Evolutionary conservation across 306 rosid species (phyloP).

Genomic region (Glycyrrhiza uralensis): DNA sequence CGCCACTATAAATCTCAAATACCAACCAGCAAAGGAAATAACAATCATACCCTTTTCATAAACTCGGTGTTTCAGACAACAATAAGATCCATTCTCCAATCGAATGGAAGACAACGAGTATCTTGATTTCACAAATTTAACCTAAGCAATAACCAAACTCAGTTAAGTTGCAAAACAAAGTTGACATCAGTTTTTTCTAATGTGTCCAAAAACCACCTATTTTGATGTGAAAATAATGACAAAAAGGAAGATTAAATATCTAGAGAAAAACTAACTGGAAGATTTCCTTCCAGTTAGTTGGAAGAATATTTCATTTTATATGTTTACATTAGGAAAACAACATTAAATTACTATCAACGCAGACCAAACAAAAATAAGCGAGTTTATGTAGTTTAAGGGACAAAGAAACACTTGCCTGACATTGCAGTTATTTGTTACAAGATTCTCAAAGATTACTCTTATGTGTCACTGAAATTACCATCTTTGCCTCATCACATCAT

Average conservation of each 20-base stretch:
- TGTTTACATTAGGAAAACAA: not conserved
- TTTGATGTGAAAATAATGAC: constrained; percentile 4
- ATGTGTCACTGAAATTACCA: constrained; percentile 1
- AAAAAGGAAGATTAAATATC: constrained; percentile 3
- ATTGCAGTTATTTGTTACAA: not conserved
- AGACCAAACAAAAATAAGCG: not conserved
- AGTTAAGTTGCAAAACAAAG: not conserved
- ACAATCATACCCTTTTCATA: not conserved
- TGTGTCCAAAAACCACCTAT: not conserved
- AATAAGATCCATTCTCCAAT: not conserved
- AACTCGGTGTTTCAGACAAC: not conserved
- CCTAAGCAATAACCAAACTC: not conserved
- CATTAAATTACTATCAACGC: not conserved
- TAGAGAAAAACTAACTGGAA: not conserved
- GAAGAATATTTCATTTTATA: constrained; percentile 1
- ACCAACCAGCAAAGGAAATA: not conserved
- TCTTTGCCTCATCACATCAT: not conserved
- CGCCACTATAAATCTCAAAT: not conserved
- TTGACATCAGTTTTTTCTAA: not conserved
- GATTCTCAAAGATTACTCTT: not conserved
- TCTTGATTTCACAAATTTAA: constrained; percentile 1
- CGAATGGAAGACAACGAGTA: not conserved
- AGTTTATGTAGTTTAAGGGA: not conserved
- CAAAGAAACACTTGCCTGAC: not conserved
- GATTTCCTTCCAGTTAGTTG: constrained; percentile 3